Percentiles rank a stretch among this genome's conserved stretches.
phyloP scores from a whole-genome alignment of 208 protist species.

The Naegleria gruberi region DNA sequence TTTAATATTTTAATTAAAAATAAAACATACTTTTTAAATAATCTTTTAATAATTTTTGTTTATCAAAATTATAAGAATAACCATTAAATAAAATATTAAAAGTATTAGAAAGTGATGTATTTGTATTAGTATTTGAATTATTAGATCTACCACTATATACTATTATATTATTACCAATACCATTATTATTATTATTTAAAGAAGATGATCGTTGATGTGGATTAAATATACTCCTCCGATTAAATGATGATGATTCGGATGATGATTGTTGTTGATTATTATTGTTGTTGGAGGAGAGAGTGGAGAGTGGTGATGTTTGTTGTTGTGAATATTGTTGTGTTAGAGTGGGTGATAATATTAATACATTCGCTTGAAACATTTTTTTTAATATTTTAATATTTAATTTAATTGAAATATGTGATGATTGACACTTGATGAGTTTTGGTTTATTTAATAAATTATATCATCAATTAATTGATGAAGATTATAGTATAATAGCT shows the following conservation, averaged over 20 bases:
- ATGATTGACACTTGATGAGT: too few species aligned
- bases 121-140: background rate
- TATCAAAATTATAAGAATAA: background rate
- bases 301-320: background rate
- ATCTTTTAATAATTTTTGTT: background rate
- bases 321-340: too few species aligned
- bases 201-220: too few species aligned
- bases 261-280: background rate
- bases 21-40: background rate
- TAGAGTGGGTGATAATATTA: background rate
- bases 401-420: too few species aligned
- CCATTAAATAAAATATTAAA: background rate
- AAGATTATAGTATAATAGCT: too few species aligned
- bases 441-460: too few species aligned
- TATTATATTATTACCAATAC: too few species aligned
- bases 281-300: background rate
- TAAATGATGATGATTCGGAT: background rate
- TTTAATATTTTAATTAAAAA: background rate
- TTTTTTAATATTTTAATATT: background rate
- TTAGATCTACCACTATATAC: background rate
- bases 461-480: too few species aligned
- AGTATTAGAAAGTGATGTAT: background rate
- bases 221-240: background rate
- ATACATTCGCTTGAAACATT: background rate
- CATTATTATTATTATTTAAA: too few species aligned